Evolutionary conservation across 2,329 filamentous ascomycete genomes (phyloP), one percentile per base, ranked within the genome.

Genomic region (Biscogniauxia marginata): DNA sequence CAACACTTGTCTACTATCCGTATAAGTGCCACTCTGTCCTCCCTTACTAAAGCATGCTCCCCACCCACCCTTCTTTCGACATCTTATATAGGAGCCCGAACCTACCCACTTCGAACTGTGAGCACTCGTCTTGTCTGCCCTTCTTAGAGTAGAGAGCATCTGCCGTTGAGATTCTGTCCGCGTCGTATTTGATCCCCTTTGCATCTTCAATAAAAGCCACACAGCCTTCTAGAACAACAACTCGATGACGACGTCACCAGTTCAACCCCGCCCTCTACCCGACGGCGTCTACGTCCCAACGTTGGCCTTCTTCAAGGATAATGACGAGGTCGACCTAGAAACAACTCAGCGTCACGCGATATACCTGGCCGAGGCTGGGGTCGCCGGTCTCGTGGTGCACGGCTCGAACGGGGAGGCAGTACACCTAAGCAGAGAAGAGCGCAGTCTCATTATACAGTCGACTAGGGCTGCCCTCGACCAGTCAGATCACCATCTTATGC

Each of bases 321-420:
- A 78, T 34, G 83, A 86, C 67, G 77, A 80, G 4, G 70, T 86
- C 49, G 83, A 87, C 63, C 54, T 81, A n/a, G 71, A 75, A 19
- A 77, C 80, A 4, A 81, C 79, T 23, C 72, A 74, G 51, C 73
- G 74, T 20, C 79, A 82, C 57, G 84, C 84, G 23, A 74, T 83
- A 20, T 81, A 84, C 50, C 80, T 90, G 3, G 85, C 83, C 47
- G 72, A 81, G 54, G 80, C 85, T 20, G 87, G 86, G 34, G 79
- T 90, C 45, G 79, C 85, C 18, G 87, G 87, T 46, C 76, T 91
- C 51, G 83, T 89, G 19, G 85, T 84, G 3, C 87, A 89, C 70
- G 87, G 87, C 43, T 88, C 85, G 65, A 91, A 90, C 67, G 88
- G 87, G 65, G 88, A 91, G 74, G 88, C 88, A 0, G 86, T 88